phyloP scores from a whole-genome alignment of 1,284 basidiomycete species.

The Cutaneotrichosporon cyanovorans region DNA sequence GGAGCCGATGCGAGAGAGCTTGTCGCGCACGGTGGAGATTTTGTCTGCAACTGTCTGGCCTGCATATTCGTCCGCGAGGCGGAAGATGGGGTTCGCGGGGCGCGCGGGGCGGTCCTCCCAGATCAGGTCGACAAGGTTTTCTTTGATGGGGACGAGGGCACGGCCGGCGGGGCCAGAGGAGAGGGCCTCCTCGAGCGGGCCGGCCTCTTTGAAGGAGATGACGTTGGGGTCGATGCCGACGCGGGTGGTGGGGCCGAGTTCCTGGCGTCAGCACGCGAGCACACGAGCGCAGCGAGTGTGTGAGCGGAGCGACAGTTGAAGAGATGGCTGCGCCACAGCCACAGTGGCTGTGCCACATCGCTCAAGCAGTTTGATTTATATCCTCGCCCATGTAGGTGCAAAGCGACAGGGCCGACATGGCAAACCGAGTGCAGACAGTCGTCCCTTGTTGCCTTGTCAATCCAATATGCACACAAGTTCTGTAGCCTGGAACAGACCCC shows the following conservation, averaged over 20 bases:
- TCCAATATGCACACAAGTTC: too few species aligned
- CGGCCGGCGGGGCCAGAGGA: conserved; percentile 45
- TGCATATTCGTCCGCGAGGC: conserved; percentile 57
- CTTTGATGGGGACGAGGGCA: conserved; percentile 55
- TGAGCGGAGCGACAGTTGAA: too few species aligned
- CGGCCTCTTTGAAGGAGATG: conserved; percentile 56
- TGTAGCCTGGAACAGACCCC: too few species aligned
- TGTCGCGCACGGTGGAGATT: conserved; percentile 58
- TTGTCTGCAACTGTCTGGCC: conserved; percentile 64
- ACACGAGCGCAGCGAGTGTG: too few species aligned
- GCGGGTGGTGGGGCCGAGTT: conserved; percentile 55
- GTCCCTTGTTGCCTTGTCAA: too few species aligned
- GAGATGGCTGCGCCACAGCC: too few species aligned
- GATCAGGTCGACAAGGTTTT: conserved; percentile 74
- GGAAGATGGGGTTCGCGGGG: conserved; percentile 63
- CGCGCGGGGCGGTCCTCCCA: conserved; percentile 65
- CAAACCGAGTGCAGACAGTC: too few species aligned
- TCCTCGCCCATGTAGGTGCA: too few species aligned
- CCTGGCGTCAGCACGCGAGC: conserved; percentile 46
- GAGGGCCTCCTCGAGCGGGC: conserved; percentile 30
- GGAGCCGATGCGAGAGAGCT: conserved; percentile 58
- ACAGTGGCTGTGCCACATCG: too few species aligned
- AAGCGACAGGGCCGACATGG: too few species aligned
- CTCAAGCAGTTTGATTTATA: too few species aligned
- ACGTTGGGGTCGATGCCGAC: conserved; percentile 77